A percentile compares a stretch with the other conserved stretches of the same genome.
These are phyloP conservation scores for Rhizopogon sp. DNA, from an alignment of 768 basidiomycete genomes.

Conservation along the genomic window DNA sequence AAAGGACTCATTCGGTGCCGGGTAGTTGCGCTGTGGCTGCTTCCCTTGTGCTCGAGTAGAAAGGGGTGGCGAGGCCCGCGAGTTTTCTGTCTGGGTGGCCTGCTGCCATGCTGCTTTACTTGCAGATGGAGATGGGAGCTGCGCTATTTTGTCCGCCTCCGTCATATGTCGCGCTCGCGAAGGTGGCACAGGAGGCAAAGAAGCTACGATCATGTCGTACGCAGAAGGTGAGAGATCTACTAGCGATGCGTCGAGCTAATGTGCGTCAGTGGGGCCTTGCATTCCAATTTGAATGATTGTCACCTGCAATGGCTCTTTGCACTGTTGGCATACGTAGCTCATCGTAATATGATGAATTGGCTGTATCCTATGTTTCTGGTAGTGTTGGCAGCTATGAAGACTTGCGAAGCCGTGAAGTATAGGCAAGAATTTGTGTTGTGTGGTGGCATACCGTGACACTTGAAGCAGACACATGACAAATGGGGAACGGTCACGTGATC, in stretches of 20 bases:
- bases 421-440: neutral
- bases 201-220: conserved; percentile 79
- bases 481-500: no score
- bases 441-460: no score
- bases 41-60: conserved; percentile 58
- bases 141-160: conserved; percentile 41
- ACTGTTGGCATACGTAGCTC: conserved; percentile 75
- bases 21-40: conserved; percentile 48
- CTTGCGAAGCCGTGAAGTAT: neutral
- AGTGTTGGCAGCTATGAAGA: neutral
- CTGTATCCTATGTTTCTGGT: neutral
- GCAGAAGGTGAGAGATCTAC: conserved; percentile 81
- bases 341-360: conserved; percentile 18
- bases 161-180: conserved; percentile 32
- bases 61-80: conserved; percentile 31
- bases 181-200: conserved; percentile 52
- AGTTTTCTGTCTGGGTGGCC: conserved; percentile 37
- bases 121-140: conserved; percentile 42
- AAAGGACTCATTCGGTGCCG: conserved; percentile 81
- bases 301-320: conserved; percentile 87
- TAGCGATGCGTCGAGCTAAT: conserved; percentile 85
- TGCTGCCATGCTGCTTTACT: conserved; percentile 63
- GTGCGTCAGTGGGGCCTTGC: conserved; percentile 4
- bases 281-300: conserved; percentile 3
- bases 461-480: no score